Evolutionary conservation across 2,329 filamentous ascomycete genomes (phyloP).

Genomic region (Fusarium zealandicum): DNA sequence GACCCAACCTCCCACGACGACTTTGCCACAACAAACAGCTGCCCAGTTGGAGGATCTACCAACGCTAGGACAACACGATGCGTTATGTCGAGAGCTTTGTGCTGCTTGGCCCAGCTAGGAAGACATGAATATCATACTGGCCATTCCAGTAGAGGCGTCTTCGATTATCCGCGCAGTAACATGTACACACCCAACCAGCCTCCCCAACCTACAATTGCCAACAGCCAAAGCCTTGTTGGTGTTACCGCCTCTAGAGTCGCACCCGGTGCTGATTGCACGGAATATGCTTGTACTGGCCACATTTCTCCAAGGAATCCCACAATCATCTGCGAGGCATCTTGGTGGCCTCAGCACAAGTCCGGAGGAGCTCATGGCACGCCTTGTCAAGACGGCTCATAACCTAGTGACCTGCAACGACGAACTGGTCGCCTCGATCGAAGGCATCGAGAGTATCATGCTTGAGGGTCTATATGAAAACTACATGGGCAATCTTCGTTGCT

Average conservation of each 20-base stretch:
- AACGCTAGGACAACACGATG: conserved; percentile 19
- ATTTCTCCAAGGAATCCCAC: conserved; percentile 46
- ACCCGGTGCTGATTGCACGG: conserved; percentile 53
- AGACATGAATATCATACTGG: conserved; percentile 49
- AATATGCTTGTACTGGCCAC: conserved; percentile 50
- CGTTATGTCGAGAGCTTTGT: conserved; percentile 44
- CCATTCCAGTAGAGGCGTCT: conserved; percentile 42
- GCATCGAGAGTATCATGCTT: conserved; percentile 59
- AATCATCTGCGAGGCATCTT: conserved; percentile 1
- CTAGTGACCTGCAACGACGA: conserved; percentile 56
- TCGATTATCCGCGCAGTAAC: conserved; percentile 48
- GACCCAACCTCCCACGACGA: background rate
- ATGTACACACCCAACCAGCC: conserved; percentile 35
- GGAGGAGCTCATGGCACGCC: conserved; percentile 33
- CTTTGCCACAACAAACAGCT: background rate
- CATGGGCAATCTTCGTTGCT: conserved; percentile 53
- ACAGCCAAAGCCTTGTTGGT: conserved; percentile 44
- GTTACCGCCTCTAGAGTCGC: conserved; percentile 33
- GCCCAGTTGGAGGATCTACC: background rate
- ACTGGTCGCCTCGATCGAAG: conserved; percentile 54
- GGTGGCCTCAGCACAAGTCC: conserved; percentile 23
- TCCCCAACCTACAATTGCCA: conserved; percentile 10
- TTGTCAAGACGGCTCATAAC: conserved; percentile 42
- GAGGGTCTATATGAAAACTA: conserved; percentile 57
- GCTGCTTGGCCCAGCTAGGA: conserved; percentile 49